Conservation (phyloP, 1,284 basidiomycete genomes). For the Anthracocystis setariae region DNA sequence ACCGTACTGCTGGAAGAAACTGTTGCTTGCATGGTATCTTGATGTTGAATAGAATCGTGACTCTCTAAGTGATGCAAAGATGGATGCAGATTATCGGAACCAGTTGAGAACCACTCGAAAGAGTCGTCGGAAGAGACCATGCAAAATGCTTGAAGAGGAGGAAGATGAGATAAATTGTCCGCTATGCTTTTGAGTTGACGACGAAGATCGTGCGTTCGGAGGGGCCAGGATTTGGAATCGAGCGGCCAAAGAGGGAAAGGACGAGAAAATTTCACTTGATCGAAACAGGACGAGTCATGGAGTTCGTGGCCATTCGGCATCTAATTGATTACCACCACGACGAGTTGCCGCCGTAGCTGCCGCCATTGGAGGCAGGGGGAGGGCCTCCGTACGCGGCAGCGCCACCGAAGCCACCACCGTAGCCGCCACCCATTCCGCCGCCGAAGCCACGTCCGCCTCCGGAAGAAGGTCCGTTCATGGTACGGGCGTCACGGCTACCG, state of each 20-base stretch:
- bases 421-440: slow-evolving; percentile 50
- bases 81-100: slow-evolving; percentile 48
- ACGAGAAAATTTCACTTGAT: neutral
- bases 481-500: slow-evolving; percentile 66
- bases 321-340: slow-evolving; percentile 43
- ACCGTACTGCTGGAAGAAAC: slow-evolving; percentile 40
- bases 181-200: slow-evolving; percentile 36
- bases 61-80: slow-evolving; percentile 47
- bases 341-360: slow-evolving; percentile 51
- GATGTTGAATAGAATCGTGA: slow-evolving; percentile 28
- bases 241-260: slow-evolving; percentile 2
- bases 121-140: slow-evolving; percentile 36
- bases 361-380: slow-evolving; percentile 50
- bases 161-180: slow-evolving; percentile 35
- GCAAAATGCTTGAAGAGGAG: slow-evolving; percentile 21
- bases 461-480: slow-evolving; percentile 54
- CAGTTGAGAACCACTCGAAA: slow-evolving; percentile 42
- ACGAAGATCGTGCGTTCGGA: slow-evolving; percentile 37
- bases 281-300: neutral
- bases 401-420: slow-evolving; percentile 36
- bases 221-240: slow-evolving; percentile 12
- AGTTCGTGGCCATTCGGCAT: neutral
- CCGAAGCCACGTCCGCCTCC: slow-evolving; percentile 54
- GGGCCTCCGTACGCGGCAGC: slow-evolving; percentile 45
- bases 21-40: slow-evolving; percentile 50